Base-by-base conservation (phyloP, 441 rosid species). In the Cnidoscolus chayamansa region DNA sequence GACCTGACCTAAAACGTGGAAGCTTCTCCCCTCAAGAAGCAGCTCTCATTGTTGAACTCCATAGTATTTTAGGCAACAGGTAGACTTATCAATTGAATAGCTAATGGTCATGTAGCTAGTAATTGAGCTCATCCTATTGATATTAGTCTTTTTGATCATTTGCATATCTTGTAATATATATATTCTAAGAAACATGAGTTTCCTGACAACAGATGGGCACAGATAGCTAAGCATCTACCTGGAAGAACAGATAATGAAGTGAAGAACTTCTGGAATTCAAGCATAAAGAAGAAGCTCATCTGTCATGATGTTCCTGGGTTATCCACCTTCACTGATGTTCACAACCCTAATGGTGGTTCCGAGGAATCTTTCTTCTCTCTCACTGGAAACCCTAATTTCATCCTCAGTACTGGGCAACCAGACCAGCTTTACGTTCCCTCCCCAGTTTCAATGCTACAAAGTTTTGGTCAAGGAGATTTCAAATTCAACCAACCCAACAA, bases 161-260 rank as follows among this genome's bases (percentile, higher is more conserved):
- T n/a, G 12, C 31, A 15, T 7, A 15, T 59, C 10, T 58, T 25
- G 62, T 32, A 58, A 40, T 40, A 1, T 10, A 4, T 60, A 4
- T 60, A 15, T 60, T 32, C 32, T 12, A 32, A 60, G 45, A 16
- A 32, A 40, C 11, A 37, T 59, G 50, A 2, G 25, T 7, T 65
- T n/a, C 20, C 8, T 65, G 30, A 20, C 47, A 75, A 25, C 82
- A 94, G 98, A 82, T 95, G 99, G 99, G 93, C 99, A 53, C 93
- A 90, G 56, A 95, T 95, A 63, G 98, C 98, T 1, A 91, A 87
- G 76, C 97, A 91, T 63, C 73, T 94, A 56, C 99, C 98, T 2
- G 99, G 99, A 55, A 87, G 99, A 83, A 94, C 99, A 31, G 99
- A 94, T 54, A 94, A 94, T 63, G 99, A 94, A 74, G 98, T 94